phyloP scores from a whole-genome alignment of 805 yeast species.

The Saturnispora galanensis region DNA sequence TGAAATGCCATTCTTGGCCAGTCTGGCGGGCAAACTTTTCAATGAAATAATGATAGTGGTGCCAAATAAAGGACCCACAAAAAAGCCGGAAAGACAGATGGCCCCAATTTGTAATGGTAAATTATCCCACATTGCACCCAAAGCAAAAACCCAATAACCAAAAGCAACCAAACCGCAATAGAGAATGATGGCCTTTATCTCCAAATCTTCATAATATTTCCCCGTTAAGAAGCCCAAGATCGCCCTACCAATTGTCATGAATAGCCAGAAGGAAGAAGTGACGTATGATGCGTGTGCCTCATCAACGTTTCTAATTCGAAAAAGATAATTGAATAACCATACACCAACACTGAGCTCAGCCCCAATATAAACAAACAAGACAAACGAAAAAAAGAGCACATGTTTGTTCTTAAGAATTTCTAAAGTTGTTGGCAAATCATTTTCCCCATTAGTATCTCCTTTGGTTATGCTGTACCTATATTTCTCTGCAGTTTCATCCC shows the following conservation, averaged over 20 bases:
- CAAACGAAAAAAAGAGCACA: constrained; percentile 32
- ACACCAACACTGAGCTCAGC: constrained; percentile 44
- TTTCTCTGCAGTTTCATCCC: constrained; percentile 37
- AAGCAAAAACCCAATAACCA: constrained; percentile 22
- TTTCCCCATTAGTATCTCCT: constrained; percentile 13
- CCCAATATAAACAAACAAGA: constrained; percentile 41
- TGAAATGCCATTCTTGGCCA: constrained; percentile 62
- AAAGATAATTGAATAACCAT: constrained; percentile 41
- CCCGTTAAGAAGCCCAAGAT: constrained; percentile 41
- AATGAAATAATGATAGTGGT: constrained; percentile 59
- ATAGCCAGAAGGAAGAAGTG: constrained; percentile 44
- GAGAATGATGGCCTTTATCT: constrained; percentile 32
- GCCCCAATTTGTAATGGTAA: constrained; percentile 25
- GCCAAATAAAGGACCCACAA: constrained; percentile 52
- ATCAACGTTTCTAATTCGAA: constrained; percentile 29
- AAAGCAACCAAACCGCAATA: constrained; percentile 30
- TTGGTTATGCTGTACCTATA: constrained; percentile 24
- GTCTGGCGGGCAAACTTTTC: constrained; percentile 47
- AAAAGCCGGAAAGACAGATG: constrained; percentile 35
- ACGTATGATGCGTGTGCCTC: constrained; percentile 35
- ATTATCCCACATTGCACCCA: constrained; percentile 22
- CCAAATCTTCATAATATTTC: constrained; percentile 29
- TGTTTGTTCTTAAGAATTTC: constrained; percentile 26
- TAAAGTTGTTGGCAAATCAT: constrained; percentile 7
- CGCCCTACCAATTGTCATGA: constrained; percentile 40